Evolutionary conservation across 805 yeast genomes (phyloP).

Genomic region (Kodamaea laetipori): DNA sequence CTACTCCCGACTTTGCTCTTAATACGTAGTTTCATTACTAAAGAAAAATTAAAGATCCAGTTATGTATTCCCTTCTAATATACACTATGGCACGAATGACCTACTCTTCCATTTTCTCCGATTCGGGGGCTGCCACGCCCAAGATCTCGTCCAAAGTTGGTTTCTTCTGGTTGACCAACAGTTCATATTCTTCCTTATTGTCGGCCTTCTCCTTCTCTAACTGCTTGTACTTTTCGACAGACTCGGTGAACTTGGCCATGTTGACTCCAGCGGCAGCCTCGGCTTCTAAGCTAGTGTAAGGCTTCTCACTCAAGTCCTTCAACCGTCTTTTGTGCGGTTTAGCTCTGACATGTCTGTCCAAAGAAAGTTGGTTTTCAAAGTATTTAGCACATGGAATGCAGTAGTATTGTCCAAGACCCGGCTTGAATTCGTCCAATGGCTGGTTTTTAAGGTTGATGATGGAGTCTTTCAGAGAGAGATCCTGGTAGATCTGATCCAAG

Average conservation of each 20-base stretch:
- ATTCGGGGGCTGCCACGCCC: conserved; percentile 28
- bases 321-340: conserved; percentile 88
- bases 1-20: conserved; percentile 9
- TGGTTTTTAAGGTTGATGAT: conserved; percentile 72
- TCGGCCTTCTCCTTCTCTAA: conserved; percentile 38
- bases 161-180: conserved; percentile 36
- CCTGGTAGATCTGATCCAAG: conserved; percentile 78
- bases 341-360: conserved; percentile 69
- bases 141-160: conserved; percentile 40
- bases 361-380: conserved; percentile 74
- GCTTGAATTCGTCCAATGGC: conserved; percentile 82
- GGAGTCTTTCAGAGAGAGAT: conserved; percentile 64
- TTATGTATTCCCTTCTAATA: conserved; percentile 9
- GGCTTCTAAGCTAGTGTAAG: conserved; percentile 85
- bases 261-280: conserved; percentile 88
- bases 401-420: conserved; percentile 93
- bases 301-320: conserved; percentile 70
- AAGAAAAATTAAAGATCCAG: conserved; percentile 1
- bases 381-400: conserved; percentile 94
- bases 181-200: conserved; percentile 48
- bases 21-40: conserved; percentile 16
- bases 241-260: conserved; percentile 62
- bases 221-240: conserved; percentile 62
- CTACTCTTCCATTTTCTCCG: conserved; percentile 15
- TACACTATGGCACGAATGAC: conserved; percentile 4